phyloP scores from a whole-genome alignment of 192 early-diverging fungal genomes.

The Phycomyces blakesleeanus region DNA sequence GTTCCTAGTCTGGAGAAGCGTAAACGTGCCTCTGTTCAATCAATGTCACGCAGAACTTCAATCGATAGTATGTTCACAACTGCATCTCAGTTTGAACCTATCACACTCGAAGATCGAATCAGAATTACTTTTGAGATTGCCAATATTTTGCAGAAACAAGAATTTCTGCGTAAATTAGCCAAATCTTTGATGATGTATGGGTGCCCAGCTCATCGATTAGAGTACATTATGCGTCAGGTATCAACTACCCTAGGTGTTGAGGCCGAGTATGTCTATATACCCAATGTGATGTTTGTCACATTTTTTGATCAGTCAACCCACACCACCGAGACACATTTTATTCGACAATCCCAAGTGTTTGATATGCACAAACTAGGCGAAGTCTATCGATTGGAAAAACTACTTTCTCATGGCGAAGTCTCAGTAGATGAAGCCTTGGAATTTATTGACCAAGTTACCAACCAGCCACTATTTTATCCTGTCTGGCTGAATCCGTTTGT shows the following conservation, averaged over 20 bases:
- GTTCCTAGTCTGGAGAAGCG: conserved; percentile 29
- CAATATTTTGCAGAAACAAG: conserved; percentile 66
- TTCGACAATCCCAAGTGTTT: conserved; percentile 53
- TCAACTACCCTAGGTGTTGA: conserved; percentile 60
- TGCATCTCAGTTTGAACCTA: conserved; percentile 30
- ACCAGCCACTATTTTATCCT: conserved; percentile 51
- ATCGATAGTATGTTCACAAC: conserved; percentile 32
- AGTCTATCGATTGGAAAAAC: conserved; percentile 59
- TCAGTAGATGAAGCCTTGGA: conserved; percentile 61
- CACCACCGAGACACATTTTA: conserved; percentile 71
- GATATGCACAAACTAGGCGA: conserved; percentile 67
- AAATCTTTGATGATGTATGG: conserved; percentile 68
- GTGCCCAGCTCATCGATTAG: conserved; percentile 63
- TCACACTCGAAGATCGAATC: conserved; percentile 47
- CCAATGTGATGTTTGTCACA: conserved; percentile 68
- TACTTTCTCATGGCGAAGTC: conserved; percentile 59
- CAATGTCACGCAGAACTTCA: conserved; percentile 24
- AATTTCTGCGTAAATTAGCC: conserved; percentile 58
- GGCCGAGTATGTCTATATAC: conserved; percentile 62
- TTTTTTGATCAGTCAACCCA: conserved; percentile 71
- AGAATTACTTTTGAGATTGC: conserved; percentile 56
- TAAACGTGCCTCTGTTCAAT: conserved; percentile 5
- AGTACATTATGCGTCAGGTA: conserved; percentile 59
- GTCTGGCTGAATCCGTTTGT: conserved; percentile 55
- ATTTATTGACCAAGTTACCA: conserved; percentile 56